phyloP scores from a whole-genome alignment of 495 filamentous ascomycete genomes.

The Podospora conica region DNA sequence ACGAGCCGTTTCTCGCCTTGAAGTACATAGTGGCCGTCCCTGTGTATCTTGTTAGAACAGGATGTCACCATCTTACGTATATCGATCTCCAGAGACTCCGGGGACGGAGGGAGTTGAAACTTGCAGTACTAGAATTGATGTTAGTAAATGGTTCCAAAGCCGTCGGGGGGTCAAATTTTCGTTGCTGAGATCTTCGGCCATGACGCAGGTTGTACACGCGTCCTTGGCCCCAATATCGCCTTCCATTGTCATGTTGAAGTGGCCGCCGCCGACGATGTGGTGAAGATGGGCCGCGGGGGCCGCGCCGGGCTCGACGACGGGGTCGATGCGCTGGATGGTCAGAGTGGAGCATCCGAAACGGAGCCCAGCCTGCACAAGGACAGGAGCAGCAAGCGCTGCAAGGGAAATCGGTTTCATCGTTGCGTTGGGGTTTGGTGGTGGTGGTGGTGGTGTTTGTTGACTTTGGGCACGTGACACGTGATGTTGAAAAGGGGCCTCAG shows the following conservation, averaged over 20 bases:
- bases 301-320: slow-evolving; percentile 30
- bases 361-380: slow-evolving; percentile 34
- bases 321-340: slow-evolving; percentile 35
- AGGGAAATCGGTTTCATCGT: slow-evolving; percentile 36
- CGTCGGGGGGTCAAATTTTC: too few relatives aligned
- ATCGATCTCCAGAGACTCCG: too few relatives aligned
- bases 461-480: neutral
- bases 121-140: neutral
- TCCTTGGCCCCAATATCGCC: neutral
- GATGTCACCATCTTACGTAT: too few relatives aligned
- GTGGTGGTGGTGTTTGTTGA: neutral
- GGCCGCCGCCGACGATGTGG: slow-evolving; percentile 33
- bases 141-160: too few relatives aligned
- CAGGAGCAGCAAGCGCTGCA: slow-evolving; percentile 27
- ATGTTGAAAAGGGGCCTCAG: neutral
- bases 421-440: neutral
- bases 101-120: too few relatives aligned
- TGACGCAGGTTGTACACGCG: neutral
- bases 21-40: slow-evolving; percentile 43
- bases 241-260: neutral
- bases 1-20: slow-evolving; percentile 38
- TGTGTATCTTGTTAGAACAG: neutral
- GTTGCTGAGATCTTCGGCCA: neutral
- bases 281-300: slow-evolving; percentile 37
- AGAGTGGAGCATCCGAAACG: slow-evolving; percentile 39